Percentiles rank a stretch among this genome's conserved stretches.
These are phyloP conservation scores for Penicillium cinerascens DNA, from an alignment of 495 filamentous ascomycete genomes.

Conservation along the genomic window DNA sequence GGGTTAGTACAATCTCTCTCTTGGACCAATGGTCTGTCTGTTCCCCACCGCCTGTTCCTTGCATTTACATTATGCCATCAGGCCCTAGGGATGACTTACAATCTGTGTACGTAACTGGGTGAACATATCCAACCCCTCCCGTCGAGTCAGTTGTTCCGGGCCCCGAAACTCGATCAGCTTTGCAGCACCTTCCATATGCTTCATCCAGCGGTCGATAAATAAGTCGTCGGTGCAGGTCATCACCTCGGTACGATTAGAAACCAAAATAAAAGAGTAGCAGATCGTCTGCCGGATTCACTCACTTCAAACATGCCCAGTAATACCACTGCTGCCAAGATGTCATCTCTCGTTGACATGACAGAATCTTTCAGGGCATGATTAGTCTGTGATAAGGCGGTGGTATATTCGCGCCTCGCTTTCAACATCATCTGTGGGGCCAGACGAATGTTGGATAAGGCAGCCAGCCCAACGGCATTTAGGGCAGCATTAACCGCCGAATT, in stretches of 20 bases:
- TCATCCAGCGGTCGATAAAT: conserved; percentile 16
- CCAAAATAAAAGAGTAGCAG: not conserved
- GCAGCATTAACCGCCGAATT: conserved; percentile 11
- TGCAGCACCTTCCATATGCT: conserved; percentile 15
- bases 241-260: not conserved
- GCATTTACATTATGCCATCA: too few relatives aligned
- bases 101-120: conserved; percentile 10
- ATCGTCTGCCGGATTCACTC: not conserved
- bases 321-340: conserved; percentile 11
- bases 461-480: conserved; percentile 12
- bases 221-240: conserved; percentile 12
- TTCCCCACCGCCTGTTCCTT: too few relatives aligned
- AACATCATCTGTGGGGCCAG: conserved; percentile 13
- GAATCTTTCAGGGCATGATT: conserved; percentile 6
- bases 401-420: conserved; percentile 13
- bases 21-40: too few relatives aligned
- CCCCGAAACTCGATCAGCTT: conserved; percentile 14
- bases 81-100: not conserved
- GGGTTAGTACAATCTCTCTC: too few relatives aligned
- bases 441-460: conserved; percentile 15
- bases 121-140: conserved; percentile 5
- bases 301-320: conserved; percentile 16
- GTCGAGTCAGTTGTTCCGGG: conserved; percentile 4
- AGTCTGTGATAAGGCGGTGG: conserved; percentile 12
- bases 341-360: conserved; percentile 8